A percentile compares a stretch with the other conserved stretches of the same genome.
These are phyloP conservation scores for Delonix regia DNA, from an alignment of 306 rosid genomes.

Conservation along the genomic window DNA sequence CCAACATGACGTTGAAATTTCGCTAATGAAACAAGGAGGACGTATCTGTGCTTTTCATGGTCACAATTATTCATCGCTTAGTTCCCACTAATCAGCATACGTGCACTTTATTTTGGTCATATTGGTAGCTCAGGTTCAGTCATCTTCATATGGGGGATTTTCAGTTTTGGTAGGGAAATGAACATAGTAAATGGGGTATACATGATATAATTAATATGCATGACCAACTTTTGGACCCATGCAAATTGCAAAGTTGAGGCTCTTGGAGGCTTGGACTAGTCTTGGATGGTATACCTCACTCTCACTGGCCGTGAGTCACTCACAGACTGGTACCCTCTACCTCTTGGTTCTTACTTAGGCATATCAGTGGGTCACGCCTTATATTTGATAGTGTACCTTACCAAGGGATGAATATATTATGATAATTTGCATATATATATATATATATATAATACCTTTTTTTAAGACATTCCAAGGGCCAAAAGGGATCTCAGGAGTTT, in stretches of 20 bases:
- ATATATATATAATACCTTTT: too few species aligned
- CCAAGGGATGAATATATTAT: constrained; percentile 5
- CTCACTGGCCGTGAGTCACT: neutral
- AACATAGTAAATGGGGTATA: neutral
- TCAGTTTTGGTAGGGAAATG: constrained; percentile 1
- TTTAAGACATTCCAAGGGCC: constrained; percentile 6
- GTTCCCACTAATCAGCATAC: constrained; percentile 33
- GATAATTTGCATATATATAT: too few species aligned
- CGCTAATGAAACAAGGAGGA: constrained; percentile 38
- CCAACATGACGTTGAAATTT: constrained; percentile 44
- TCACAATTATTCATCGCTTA: constrained; percentile 29
- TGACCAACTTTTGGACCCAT: constrained; percentile 21
- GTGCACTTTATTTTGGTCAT: constrained; percentile 39
- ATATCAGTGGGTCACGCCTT: constrained; percentile 23
- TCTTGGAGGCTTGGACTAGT: constrained; percentile 20
- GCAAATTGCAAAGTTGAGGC: constrained; percentile 10
- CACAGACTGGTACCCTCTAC: neutral
- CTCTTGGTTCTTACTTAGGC: constrained; percentile 21
- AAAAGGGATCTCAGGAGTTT: constrained; percentile 7
- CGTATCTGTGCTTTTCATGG: constrained; percentile 32
- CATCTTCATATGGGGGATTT: constrained; percentile 41
- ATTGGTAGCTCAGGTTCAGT: constrained; percentile 38
- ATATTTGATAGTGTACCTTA: constrained; percentile 24
- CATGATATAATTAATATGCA: neutral
- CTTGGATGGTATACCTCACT: constrained; percentile 28